Conservation (phyloP, 2,329 filamentous ascomycete species). For the Aspergillus glaucus region DNA sequence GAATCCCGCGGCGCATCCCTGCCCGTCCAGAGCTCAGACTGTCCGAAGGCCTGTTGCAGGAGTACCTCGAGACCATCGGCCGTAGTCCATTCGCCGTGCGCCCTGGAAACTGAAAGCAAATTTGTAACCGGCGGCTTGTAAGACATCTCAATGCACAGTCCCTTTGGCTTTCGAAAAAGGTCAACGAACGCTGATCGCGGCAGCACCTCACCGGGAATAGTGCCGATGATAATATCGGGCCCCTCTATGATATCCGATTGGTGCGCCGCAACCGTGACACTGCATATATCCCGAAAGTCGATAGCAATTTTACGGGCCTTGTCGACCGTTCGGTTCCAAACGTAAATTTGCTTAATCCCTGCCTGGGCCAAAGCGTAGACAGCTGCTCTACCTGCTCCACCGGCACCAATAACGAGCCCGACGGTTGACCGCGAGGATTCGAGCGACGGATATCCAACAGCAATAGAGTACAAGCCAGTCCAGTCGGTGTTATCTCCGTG, state of each 20-base stretch:
- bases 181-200: constrained; percentile 10
- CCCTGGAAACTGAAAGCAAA: constrained; percentile 10
- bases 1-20: background rate
- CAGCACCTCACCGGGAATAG: constrained; percentile 13
- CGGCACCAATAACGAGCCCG: constrained; percentile 3
- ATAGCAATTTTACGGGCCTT: background rate
- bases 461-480: background rate
- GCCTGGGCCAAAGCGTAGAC: constrained; percentile 1
- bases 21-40: constrained; percentile 18
- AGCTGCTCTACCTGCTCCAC: constrained; percentile 1
- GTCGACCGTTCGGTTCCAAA: background rate
- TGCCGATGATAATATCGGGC: constrained; percentile 15
- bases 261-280: background rate
- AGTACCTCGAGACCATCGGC: constrained; percentile 22
- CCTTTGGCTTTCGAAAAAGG: constrained; percentile 6
- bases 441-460: background rate
- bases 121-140: constrained; percentile 17
- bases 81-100: constrained; percentile 8
- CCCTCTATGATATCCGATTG: constrained; percentile 5
- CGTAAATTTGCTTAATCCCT: background rate
- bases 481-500: background rate
- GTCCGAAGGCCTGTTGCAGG: constrained; percentile 18
- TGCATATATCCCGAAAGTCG: background rate
- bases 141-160: constrained; percentile 17
- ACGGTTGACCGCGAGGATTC: background rate